A percentile compares a stretch with the other conserved stretches of the same genome.
These are phyloP conservation scores for Mortierella sp. DNA, from an alignment of 371 early-diverging fungal species.

Conservation along the genomic window DNA sequence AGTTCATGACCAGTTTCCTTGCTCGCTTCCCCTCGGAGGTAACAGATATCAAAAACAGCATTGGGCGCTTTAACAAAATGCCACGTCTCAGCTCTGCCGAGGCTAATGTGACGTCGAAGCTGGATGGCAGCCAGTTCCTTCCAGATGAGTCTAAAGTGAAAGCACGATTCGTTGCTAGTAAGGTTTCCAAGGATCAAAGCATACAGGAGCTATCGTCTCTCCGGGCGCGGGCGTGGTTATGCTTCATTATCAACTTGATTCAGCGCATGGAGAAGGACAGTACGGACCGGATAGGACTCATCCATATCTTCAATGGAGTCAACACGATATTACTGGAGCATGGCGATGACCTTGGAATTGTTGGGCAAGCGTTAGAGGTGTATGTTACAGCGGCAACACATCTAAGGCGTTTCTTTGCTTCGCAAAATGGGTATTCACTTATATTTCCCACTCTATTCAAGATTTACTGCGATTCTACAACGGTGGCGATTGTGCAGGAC, in stretches of 20 bases:
- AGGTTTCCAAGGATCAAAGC: conserved; percentile 10
- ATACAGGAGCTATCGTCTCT: conserved; percentile 59
- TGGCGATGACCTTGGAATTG: conserved; percentile 66
- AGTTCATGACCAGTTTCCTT: conserved; percentile 72
- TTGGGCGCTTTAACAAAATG: conserved; percentile 38
- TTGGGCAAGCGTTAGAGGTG: conserved; percentile 68
- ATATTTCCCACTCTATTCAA: conserved; percentile 74
- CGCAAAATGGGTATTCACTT: conserved; percentile 70
- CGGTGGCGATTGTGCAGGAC: conserved; percentile 59
- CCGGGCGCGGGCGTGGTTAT: conserved; percentile 72
- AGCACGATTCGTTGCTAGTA: conserved; percentile 2
- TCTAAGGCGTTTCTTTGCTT: conserved; percentile 70
- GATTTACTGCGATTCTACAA: conserved; percentile 68
- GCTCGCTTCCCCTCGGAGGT: conserved; percentile 68
- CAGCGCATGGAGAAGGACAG: conserved; percentile 68
- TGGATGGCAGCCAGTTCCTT: conserved; percentile 24
- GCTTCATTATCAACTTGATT: conserved; percentile 66
- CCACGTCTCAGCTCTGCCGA: conserved; percentile 9
- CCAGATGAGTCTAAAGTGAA: conserved; percentile 17
- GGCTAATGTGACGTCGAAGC: conserved; percentile 5
- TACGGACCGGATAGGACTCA: conserved; percentile 68
- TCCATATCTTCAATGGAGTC: conserved; percentile 68
- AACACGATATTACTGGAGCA: conserved; percentile 69
- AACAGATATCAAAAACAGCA: conserved; percentile 66
- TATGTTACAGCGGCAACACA: conserved; percentile 69